Evolutionary conservation across 2,329 filamentous ascomycete species (phyloP), one percentile per base, ranked within the genome.

Genomic region (Zasmidium citrigriseum): DNA sequence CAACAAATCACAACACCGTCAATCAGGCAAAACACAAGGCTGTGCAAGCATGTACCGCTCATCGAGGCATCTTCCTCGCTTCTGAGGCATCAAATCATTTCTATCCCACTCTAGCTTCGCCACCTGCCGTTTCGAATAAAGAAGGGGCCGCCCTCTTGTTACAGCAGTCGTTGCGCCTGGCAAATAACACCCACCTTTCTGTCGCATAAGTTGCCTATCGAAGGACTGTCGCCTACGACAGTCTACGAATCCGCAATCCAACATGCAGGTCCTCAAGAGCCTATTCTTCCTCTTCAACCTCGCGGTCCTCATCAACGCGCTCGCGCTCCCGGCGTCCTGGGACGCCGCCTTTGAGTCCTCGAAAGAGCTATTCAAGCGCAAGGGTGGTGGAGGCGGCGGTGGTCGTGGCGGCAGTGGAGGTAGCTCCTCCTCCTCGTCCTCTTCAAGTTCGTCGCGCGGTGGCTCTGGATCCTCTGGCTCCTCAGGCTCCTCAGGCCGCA

Each of bases 311-410:
- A 68, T 71, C 46, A 67, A 72, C 56, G 70, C 69, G 3, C 63
- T 73, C 59, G 64, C 68, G 3, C 50, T 70, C 9, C 72, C 70
- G 18, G 57, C 66, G n/a, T 61, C 65, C 18, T 60, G 68, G 56
- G 64, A 65, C 41, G 56, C 60, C 5, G 64, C 82, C 24, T 75
- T 77, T 56, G 64, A 67, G 21, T 55, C 64, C 21, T 54, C 62
- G n/a, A 64, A 60, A 53, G 63, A 68, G 46, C 69, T 72, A 18
- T 71, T 67, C 65, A 83, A 82, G 66, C 76, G 81, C 55, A 80
- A 78, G 67, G 80, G 80, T 22, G 77, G 76, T 29, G 72, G 77
- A 34, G 70, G 73, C 27, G 76, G 79, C 4, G 76, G 79, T n/a
- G 74, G 78, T 24, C 70, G 75, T 21, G 73, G 77, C 18, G 72